A percentile compares a stretch with the other conserved stretches of the same genome.
Conservation (phyloP, 768 basidiomycete species). For the Saitozyma sp. region DNA sequence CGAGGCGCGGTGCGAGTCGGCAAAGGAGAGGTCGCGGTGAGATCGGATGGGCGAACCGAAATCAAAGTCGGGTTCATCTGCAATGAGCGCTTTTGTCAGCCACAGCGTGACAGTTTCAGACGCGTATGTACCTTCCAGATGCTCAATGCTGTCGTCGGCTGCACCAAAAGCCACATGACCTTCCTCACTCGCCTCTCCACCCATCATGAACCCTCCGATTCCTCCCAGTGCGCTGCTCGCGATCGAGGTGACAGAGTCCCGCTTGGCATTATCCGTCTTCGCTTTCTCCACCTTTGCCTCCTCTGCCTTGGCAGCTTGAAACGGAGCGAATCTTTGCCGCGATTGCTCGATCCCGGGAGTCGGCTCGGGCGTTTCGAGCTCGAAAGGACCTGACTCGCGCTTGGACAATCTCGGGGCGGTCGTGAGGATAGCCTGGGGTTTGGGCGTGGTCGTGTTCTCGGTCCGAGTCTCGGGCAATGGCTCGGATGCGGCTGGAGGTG, state of each 20-base stretch:
- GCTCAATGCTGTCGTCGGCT: too few species aligned
- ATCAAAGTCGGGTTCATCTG: too few species aligned
- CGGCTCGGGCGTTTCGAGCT: constrained; percentile 37
- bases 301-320: not conserved
- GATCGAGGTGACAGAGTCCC: constrained; percentile 27
- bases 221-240: constrained; percentile 40
- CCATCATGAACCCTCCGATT: constrained; percentile 50
- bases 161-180: not conserved
- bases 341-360: constrained; percentile 19
- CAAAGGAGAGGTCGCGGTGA: too few species aligned
- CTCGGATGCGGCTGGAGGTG: constrained; percentile 17
- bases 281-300: not conserved
- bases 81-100: too few species aligned
- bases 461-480: not conserved
- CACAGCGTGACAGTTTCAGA: too few species aligned
- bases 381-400: constrained; percentile 39
- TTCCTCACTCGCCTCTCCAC: constrained; percentile 1
- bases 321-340: not conserved
- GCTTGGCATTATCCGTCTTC: not conserved
- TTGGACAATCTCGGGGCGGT: not conserved
- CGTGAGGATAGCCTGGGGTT: not conserved
- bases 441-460: not conserved
- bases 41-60: too few species aligned
- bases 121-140: too few species aligned
- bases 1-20: not conserved